phyloP scores from a whole-genome alignment of 2,329 filamentous ascomycete genomes.

The Aureobasidium sp. region DNA sequence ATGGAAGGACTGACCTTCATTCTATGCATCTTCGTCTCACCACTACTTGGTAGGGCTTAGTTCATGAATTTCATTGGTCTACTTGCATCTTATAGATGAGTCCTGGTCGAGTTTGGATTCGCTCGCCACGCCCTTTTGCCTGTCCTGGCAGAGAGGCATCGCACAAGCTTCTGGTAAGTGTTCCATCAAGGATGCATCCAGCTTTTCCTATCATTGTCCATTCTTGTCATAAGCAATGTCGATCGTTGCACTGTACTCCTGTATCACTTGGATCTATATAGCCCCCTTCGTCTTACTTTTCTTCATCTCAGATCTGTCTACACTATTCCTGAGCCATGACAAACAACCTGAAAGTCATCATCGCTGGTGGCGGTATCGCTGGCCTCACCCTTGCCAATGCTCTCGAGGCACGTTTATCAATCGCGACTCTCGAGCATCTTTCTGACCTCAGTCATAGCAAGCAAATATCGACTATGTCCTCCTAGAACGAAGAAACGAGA shows the following conservation, averaged over 20 bases:
- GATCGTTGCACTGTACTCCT: background rate
- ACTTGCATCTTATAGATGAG: background rate
- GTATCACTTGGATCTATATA: background rate
- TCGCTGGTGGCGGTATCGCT: constrained; percentile 56
- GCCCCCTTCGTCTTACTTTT: background rate
- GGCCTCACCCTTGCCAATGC: constrained; percentile 54
- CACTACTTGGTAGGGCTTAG: no score
- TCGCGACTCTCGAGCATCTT: background rate
- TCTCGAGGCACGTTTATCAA: constrained; percentile 38
- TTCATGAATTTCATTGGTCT: background rate
- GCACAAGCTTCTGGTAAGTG: background rate
- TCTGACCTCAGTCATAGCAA: constrained; percentile 16
- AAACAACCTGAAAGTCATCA: constrained; percentile 39
- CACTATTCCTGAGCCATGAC: background rate
- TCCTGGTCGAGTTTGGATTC: background rate
- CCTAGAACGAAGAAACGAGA: constrained; percentile 47
- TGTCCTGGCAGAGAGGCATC: background rate
- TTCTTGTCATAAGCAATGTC: background rate
- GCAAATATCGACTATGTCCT: constrained; percentile 55
- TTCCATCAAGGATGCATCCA: no score
- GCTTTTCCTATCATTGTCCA: background rate
- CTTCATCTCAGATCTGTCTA: no score
- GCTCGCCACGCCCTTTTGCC: background rate
- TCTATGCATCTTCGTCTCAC: background rate
- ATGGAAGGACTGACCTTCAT: background rate